A percentile compares a stretch with the other conserved stretches of the same genome.
Evolutionary conservation across 1,139 yeast species (phyloP).

Genomic region (Saccharomyces hybrid): DNA sequence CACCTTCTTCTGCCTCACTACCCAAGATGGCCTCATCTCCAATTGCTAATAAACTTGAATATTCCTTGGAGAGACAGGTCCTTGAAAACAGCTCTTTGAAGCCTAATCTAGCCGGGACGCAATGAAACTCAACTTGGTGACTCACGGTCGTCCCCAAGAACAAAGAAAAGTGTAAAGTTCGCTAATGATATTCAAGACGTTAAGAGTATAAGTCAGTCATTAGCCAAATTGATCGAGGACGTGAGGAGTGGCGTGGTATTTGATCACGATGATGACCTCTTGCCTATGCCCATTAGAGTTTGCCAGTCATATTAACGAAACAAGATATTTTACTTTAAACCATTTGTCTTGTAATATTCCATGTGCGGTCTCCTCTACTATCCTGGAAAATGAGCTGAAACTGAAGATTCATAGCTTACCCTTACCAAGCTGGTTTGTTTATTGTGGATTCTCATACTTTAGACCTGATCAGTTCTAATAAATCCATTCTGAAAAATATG

Average conservation of each 20-base stretch:
- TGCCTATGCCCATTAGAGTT: slow-evolving; percentile 39
- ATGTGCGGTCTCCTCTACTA: slow-evolving; percentile 60
- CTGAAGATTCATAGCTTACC: slow-evolving; percentile 70
- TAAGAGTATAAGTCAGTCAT: slow-evolving; percentile 23
- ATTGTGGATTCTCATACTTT: slow-evolving; percentile 38
- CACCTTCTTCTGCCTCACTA: background rate
- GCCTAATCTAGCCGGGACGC: background rate
- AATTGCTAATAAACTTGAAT: background rate
- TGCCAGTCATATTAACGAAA: slow-evolving; percentile 41
- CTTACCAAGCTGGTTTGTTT: slow-evolving; percentile 80
- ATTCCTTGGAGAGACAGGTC: background rate
- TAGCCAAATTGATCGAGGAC: slow-evolving; percentile 22
- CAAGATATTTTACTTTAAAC: slow-evolving; percentile 57
- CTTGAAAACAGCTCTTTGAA: background rate
- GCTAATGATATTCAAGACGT: slow-evolving; percentile 25
- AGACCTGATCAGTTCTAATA: slow-evolving; percentile 45
- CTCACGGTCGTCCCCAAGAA: slow-evolving; percentile 5
- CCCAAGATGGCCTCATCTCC: background rate
- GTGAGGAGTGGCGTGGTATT: slow-evolving; percentile 27
- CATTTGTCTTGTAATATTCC: slow-evolving; percentile 45
- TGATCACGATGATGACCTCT: slow-evolving; percentile 24
- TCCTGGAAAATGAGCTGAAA: slow-evolving; percentile 40
- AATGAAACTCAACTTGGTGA: background rate
- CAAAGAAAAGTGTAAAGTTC: slow-evolving; percentile 29
- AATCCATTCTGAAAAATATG: slow-evolving; percentile 67